Evolutionary conservation across 208 protist genomes (phyloP), one percentile per base, ranked within the genome.

Genomic region (Crithidia thermophila): DNA sequence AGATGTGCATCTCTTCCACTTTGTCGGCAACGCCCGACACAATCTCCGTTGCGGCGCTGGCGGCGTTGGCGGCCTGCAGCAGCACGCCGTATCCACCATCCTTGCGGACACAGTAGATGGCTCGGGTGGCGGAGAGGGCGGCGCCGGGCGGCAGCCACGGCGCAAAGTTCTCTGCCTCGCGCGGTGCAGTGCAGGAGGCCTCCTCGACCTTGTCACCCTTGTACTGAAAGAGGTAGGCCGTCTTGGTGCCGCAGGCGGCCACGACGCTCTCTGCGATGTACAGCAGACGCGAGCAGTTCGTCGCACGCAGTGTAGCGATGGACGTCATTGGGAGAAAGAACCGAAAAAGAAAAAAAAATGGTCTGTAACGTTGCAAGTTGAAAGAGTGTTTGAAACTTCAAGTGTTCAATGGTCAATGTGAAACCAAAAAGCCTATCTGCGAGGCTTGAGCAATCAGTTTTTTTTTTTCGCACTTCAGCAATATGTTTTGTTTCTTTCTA

Each of bases 71-170:
- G 21, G 47, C 16, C 34, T 74, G 53, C 45, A 65, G 39, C 11
- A 75, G 21, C 56, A 66, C 68, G 6, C 49, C 49, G 28, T 42
- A 18, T 20, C 37, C 31, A 21, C 51, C 64, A 2, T 71, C 55
- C 21, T 62, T 65, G 43, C 69, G 64, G 20, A 70, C 30, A 30
- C 45, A 52, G 52, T 65, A 72, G 52, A 55, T 63, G 13, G 59
- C 45, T 2, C 65, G 72, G 9, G 43, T 36, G 2, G 33, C n/a
- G 43, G 25, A 21, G 18, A 75, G 27, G 14, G 61, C 45, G 0
- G 36, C 61, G 13, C 69, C 84, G 9, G 71, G 77, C 7, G 77
- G 58, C 23, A 82, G 59, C 83, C 83, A 87, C 45, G 84, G 78
- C 50, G 75, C 75, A 34, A 73, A 86, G 31, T 31, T 30, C 25